Base-by-base conservation (phyloP, 2,329 filamentous ascomycete species). In the Capronia coronata region DNA sequence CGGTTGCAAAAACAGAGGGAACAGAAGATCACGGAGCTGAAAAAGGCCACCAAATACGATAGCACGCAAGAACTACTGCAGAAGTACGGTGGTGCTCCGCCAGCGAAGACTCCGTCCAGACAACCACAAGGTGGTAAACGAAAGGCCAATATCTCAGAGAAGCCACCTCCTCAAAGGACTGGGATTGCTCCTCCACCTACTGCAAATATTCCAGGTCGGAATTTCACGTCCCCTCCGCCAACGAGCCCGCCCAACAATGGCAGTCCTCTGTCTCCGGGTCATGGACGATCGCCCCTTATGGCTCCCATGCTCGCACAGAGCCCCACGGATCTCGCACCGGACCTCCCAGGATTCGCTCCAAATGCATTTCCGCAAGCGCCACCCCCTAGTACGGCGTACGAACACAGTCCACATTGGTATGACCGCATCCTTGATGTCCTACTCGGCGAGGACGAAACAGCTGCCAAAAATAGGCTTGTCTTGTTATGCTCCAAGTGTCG, bases 41-140 rank as follows among this genome's bases (percentile, higher is more conserved):
- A 98, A 70, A 83, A 85, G 51, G 90, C 90, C 21, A 98, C 93
- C 27, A 95, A 87, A 67, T 98, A 96, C 71, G 87, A 97, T 68
- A 93, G 90, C 25, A 98, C 93, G 1, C 81, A 94, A 63, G 82
- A 96, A 65, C 71, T 98, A 52, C 78, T 98, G 9, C 87, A 97
- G 63, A 98, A 97, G 63, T 98, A 98, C 66, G 90, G 89, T 29
- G 86, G 81, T 8, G 72, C 75, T 16, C 80, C 83, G 54, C 48
- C 54, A 1, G 71, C 75, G 16, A 67, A 68, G 57, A 52, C 16
- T 48, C 61, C 48, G 61, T 55, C 45, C 49, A 61, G 55, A 61
- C 62, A 63, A 42, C 50, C 56, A 32, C 43, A 46, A 3, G 61
- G 62, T 51, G 56, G 48, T 42, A 52, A 56, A 30, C 30, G 60